Base-by-base conservation (phyloP, 306 rosid species). In the Quercus gilva region DNA sequence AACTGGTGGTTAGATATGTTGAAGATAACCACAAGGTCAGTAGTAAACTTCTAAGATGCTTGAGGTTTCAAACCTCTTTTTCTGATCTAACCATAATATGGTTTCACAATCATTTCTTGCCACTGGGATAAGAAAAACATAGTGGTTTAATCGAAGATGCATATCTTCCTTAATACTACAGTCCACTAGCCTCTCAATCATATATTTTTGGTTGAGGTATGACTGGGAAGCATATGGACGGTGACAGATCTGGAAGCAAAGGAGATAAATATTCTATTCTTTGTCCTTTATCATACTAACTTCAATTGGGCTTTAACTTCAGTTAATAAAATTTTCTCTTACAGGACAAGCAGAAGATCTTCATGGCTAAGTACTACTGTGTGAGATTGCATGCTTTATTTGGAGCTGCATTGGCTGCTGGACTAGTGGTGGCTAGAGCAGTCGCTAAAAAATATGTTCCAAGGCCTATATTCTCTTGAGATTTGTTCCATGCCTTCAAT, bases 341-440 rank as follows among this genome's bases (percentile, higher is more conserved):
- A 15, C 93, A 92, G 98, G 97, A 92, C 85, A 91, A 89, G 35
- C 86, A 79, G 53, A 91, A 94, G 83, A 94, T 94, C 75, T 94
- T 94, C 93, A 92, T 91, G 97, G 98, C 97, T 5, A 94, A 94
- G 85, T 92, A 94, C 83, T 94, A 82, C 75, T 92, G 97, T 74
- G 97, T 94, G 86, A 86, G 97, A 84, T 72, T 94, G 80, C 98
- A 92, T 81, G 81, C 94, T 51, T 73, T 89, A 58, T 94, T 94
- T 87, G 98, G 98, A 77, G 84, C 84, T 68, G 94, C 97, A 43
- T 61, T 92, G 85, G 93, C 98, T 80, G 78, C 81, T 58, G 97
- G 98, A 55, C 77, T 94, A 29, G 94, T 94, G 43, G 68, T 81
- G 76, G 89, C 91, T 69, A 89, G 91, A 88, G 74, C 86, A 64